Evolutionary conservation across 2,329 filamentous ascomycete species (phyloP).

Genomic region (Trichoderma brevicompactum): DNA sequence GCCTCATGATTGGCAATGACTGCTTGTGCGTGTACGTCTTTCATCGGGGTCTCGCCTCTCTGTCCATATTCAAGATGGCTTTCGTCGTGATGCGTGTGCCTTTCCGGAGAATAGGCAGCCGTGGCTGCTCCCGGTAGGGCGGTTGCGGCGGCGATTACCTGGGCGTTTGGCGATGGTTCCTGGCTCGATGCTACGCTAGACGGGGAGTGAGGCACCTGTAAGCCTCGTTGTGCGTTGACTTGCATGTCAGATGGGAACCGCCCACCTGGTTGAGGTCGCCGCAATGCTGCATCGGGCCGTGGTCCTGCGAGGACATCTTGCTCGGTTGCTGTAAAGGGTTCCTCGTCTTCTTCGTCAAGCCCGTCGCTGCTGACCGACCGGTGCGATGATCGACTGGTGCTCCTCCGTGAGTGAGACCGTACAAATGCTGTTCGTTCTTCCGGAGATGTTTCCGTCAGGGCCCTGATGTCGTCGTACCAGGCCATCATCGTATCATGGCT

Average conservation of each 20-base stretch:
- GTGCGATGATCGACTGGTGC: conserved; percentile 69
- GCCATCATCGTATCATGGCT: conserved; percentile 94
- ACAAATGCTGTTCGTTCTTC: conserved; percentile 90
- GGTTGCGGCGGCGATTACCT: conserved; percentile 62
- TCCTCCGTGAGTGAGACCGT: conserved; percentile 78
- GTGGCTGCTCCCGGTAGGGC: conserved; percentile 48
- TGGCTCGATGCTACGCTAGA: conserved; percentile 78
- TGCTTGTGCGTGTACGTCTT: conserved; percentile 56
- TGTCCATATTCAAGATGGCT: conserved; percentile 50
- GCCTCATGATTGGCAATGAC: conserved; percentile 56
- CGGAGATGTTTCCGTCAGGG: conserved; percentile 82
- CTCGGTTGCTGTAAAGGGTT: conserved; percentile 61
- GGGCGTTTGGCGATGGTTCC: conserved; percentile 54
- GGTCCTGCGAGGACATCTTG: conserved; percentile 51
- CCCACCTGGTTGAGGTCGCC: conserved; percentile 87
- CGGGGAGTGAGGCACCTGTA: conserved; percentile 77
- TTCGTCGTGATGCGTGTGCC: conserved; percentile 34
- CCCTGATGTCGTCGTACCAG: conserved; percentile 93
- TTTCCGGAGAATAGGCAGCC: conserved; percentile 38
- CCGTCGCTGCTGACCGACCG: conserved; percentile 73
- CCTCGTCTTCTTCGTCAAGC: conserved; percentile 72
- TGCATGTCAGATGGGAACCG: conserved; percentile 94
- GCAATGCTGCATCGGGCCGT: conserved; percentile 56
- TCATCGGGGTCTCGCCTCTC: conserved; percentile 51
- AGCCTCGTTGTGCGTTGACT: conserved; percentile 75